Evolutionary conservation across 2,329 filamentous ascomycete species (phyloP).

Genomic region (Cryphonectria parasitica): DNA sequence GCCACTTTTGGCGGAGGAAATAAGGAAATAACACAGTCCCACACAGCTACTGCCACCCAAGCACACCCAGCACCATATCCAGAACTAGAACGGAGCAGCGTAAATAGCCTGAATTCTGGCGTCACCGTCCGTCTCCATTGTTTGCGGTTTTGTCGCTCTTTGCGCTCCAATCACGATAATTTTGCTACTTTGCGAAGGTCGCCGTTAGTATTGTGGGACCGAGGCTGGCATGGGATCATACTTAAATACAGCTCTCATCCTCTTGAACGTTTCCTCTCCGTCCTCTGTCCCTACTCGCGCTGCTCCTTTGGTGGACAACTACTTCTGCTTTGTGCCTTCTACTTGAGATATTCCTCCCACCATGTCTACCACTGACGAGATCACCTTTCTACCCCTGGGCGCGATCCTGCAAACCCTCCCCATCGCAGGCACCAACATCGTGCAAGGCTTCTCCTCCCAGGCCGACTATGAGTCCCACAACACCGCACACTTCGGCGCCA

Average conservation of each 20-base stretch:
- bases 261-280: not conserved
- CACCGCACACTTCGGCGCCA: constrained; percentile 84
- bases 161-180: constrained; percentile 28
- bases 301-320: too few species aligned
- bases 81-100: not conserved
- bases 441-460: constrained; percentile 79
- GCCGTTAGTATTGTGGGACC: not conserved
- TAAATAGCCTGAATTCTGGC: constrained; percentile 24
- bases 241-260: not conserved
- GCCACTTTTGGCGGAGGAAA: not conserved
- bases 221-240: not conserved
- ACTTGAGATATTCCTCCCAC: not conserved
- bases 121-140: constrained; percentile 9
- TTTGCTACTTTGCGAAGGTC: not conserved
- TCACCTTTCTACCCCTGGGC: constrained; percentile 73
- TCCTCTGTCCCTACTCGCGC: not conserved
- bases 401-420: constrained; percentile 82
- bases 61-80: not conserved
- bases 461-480: constrained; percentile 78
- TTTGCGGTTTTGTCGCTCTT: constrained; percentile 6
- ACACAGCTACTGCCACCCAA: not conserved
- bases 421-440: constrained; percentile 81
- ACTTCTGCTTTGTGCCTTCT: too few species aligned
- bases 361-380: constrained; percentile 52
- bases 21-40: not conserved